Percentiles rank a stretch among this genome's conserved stretches.
These are phyloP conservation scores for Fusarium pseudoanthophilum DNA, from an alignment of 2,329 filamentous ascomycete genomes.

Conservation along the genomic window DNA sequence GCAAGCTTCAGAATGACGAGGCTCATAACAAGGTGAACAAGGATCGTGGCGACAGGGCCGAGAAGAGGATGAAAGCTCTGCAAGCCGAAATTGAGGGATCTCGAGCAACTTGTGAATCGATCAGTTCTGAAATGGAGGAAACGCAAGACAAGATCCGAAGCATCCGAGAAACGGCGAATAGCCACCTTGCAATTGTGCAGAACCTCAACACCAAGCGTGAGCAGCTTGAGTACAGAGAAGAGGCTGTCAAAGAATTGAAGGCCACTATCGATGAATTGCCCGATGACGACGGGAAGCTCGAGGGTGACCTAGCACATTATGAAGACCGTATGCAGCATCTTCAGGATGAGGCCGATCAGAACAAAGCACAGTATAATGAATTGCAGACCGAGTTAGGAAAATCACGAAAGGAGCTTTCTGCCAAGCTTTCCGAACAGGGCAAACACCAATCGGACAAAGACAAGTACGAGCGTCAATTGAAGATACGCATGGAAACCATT, in stretches of 20 bases:
- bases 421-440: conserved; percentile 73
- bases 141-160: conserved; percentile 68
- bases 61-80: conserved; percentile 73
- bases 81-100: conserved; percentile 72
- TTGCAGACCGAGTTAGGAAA: conserved; percentile 63
- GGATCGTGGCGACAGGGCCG: conserved; percentile 78
- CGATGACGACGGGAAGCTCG: conserved; percentile 81
- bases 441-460: conserved; percentile 87
- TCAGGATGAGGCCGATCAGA: conserved; percentile 69
- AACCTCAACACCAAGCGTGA: conserved; percentile 81
- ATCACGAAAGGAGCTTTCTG: conserved; percentile 59
- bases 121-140: conserved; percentile 70
- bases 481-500: conserved; percentile 76
- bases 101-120: conserved; percentile 66
- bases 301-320: conserved; percentile 78
- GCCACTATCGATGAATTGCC: conserved; percentile 79
- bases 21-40: conserved; percentile 84
- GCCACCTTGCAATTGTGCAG: conserved; percentile 79
- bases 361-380: conserved; percentile 72
- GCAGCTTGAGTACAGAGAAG: conserved; percentile 75
- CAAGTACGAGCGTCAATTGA: conserved; percentile 83
- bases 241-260: conserved; percentile 76
- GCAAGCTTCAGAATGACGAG: conserved; percentile 78
- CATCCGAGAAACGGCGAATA: conserved; percentile 77
- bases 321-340: conserved; percentile 77